Evolutionary conservation across 2,329 filamentous ascomycete species (phyloP).

Genomic region (Aspergillus fructus): DNA sequence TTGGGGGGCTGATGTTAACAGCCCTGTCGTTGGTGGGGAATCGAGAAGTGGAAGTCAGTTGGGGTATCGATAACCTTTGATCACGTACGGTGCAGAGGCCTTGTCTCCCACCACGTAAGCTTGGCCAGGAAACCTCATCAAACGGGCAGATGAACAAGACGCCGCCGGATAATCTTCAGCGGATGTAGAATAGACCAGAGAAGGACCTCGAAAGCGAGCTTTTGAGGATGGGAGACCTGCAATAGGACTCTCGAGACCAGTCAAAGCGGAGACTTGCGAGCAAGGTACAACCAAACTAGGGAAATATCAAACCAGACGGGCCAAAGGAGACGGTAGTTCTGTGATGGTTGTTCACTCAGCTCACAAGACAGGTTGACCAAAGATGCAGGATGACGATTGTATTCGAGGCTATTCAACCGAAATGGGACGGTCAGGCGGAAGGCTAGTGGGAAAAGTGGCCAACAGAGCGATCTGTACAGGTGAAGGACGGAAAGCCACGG

Average conservation of each 20-base stretch:
- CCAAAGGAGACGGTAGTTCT: conserved; percentile 1
- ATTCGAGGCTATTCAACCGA: conserved; percentile 14
- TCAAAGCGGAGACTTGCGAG: conserved; percentile 7
- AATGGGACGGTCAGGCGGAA: conserved; percentile 17
- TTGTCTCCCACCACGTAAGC: conserved; percentile 11
- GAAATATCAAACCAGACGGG: neutral
- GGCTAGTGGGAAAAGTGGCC: conserved; percentile 1
- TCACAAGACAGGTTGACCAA: conserved; percentile 23
- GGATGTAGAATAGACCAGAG: conserved; percentile 8
- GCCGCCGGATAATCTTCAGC: neutral
- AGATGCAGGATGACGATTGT: conserved; percentile 23
- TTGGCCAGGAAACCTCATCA: conserved; percentile 5
- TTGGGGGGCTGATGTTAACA: conserved; percentile 72
- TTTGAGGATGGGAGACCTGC: neutral
- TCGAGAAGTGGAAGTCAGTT: conserved; percentile 10
- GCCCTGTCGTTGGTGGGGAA: conserved; percentile 47
- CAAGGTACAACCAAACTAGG: neutral
- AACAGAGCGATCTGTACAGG: conserved; percentile 1
- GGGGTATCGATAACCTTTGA: conserved; percentile 3
- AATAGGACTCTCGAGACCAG: conserved; percentile 7
- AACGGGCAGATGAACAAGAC: conserved; percentile 10
- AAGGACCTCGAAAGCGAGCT: neutral
- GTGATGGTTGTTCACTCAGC: conserved; percentile 10
- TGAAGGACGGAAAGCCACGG: neutral
- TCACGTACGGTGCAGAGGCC: neutral